These are phyloP conservation scores for Cyclanthera cordifolia DNA, from an alignment of 306 rosid genomes.

Conservation along the genomic window DNA sequence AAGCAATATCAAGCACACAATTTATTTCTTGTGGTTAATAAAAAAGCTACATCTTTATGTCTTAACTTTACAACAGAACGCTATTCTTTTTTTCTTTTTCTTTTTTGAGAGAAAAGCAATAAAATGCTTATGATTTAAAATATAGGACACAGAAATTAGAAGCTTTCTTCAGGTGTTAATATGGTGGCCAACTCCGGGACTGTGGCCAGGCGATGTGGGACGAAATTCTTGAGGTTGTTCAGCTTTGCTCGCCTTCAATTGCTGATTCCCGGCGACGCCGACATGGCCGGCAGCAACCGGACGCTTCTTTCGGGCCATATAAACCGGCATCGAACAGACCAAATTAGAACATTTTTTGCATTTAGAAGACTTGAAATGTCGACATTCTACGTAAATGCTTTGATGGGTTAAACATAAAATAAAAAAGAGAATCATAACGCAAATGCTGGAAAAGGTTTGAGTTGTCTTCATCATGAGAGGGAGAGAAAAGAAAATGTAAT, in stretches of 20 bases:
- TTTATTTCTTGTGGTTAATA: neutral
- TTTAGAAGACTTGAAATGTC: conserved; percentile 25
- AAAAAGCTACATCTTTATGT: neutral
- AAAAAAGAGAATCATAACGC: conserved; percentile 26
- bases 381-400: conserved; percentile 26
- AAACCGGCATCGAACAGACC: neutral
- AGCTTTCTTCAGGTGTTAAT: conserved; percentile 19
- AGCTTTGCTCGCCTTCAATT: conserved; percentile 13
- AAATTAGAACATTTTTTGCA: conserved; percentile 20
- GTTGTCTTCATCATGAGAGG: conserved; percentile 23
- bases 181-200: conserved; percentile 45
- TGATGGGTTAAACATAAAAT: conserved; percentile 24
- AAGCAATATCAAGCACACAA: neutral
- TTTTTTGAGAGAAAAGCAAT: neutral
- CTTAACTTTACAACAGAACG: neutral
- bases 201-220: conserved; percentile 40
- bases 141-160: neutral
- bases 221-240: conserved; percentile 26
- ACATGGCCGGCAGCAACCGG: neutral
- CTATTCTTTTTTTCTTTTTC: neutral
- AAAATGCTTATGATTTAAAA: neutral
- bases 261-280: neutral
- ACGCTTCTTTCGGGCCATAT: neutral
- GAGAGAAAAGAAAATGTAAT: neutral
- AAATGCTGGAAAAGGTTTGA: neutral